Evolutionary conservation across 2,329 filamentous ascomycete species (phyloP), one percentile per base, ranked within the genome.

Genomic region (Macrophomina pseudophaseolina): DNA sequence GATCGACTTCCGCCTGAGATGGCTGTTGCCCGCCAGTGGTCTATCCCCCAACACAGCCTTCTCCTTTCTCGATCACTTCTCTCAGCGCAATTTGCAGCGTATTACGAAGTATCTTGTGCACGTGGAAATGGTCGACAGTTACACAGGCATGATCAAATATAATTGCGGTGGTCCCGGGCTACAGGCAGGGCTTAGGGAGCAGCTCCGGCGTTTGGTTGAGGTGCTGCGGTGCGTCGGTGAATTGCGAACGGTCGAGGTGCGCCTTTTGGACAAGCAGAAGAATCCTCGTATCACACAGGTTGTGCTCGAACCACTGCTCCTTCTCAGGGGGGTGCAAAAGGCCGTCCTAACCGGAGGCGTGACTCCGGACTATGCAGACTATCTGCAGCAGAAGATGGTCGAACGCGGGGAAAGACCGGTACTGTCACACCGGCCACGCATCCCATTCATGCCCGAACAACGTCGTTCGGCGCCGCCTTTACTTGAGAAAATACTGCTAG

Each of bases 131-230:
- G 80, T 83, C 32, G 83, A 84, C 69, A 76, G 77, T 48, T 84
- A 84, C 64, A 83, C 80, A 0, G 82, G 81, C 4, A 83, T 83
- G 82, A 81, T 84, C 68, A 84, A 84, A 70, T 84, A 80, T 70
- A 84, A 84, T 69, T 81, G 80, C n/a, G 75, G 78, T 1, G 82
- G 81, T 0, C 72, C 75, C 32, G 81, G 81, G 0, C 69, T 84
- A 44, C 77, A 78, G 2, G 78, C 79, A 33, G 81, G 82, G 0
- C 72, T 84, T 33, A 68, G 74, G 30, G 71, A 72, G 23, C 80
- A 80, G 64, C 80, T 84, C 18, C 70, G 74, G 66, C 76, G 76
- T 49, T 71, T 84, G 46, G 80, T 82, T 5, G 74, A 77, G 65
- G 71, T 78, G 48, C 65, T 84, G 67, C 72, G 66, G 14, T 64